Conservation (phyloP, 78 protist genomes). For the Isochrysis galbana region DNA sequence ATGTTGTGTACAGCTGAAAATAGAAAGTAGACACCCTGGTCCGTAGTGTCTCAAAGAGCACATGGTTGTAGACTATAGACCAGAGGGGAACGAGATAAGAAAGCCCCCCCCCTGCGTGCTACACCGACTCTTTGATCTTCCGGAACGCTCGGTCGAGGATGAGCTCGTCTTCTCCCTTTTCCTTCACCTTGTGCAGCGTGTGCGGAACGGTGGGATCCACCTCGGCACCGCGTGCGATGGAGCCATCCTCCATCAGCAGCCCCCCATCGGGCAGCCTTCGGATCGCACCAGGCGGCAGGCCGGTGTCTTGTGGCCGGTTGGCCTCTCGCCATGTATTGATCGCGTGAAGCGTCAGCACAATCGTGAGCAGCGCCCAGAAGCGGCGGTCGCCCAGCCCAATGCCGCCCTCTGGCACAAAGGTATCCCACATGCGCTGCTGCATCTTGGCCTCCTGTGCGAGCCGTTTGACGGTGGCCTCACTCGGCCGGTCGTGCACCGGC, state of each 20-base stretch:
- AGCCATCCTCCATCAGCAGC: not conserved
- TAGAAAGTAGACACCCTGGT: too few relatives aligned
- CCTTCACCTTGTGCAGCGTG: not conserved
- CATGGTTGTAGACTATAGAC: too few relatives aligned
- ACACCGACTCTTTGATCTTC: too few relatives aligned
- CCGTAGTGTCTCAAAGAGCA: too few relatives aligned
- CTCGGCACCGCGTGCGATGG: not conserved
- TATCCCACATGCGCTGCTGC: conserved; percentile 5
- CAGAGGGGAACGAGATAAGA: too few relatives aligned
- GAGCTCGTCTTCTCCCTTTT: too few relatives aligned
- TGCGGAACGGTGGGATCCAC: not conserved
- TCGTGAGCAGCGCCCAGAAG: not conserved
- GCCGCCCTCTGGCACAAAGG: conserved; percentile 4
- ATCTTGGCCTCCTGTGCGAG: not conserved
- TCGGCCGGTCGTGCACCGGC: conserved; percentile 9
- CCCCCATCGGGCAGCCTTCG: not conserved
- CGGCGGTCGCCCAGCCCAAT: not conserved
- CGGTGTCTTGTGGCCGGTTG: not conserved
- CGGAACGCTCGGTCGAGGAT: too few relatives aligned
- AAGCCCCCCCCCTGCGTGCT: too few relatives aligned
- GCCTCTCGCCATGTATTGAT: not conserved
- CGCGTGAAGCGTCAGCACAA: not conserved
- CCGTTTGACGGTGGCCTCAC: not conserved
- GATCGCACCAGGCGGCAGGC: not conserved
- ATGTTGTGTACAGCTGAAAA: too few relatives aligned